Base-by-base conservation (phyloP, 768 basidiomycete species). In the Boletellus ananas region DNA sequence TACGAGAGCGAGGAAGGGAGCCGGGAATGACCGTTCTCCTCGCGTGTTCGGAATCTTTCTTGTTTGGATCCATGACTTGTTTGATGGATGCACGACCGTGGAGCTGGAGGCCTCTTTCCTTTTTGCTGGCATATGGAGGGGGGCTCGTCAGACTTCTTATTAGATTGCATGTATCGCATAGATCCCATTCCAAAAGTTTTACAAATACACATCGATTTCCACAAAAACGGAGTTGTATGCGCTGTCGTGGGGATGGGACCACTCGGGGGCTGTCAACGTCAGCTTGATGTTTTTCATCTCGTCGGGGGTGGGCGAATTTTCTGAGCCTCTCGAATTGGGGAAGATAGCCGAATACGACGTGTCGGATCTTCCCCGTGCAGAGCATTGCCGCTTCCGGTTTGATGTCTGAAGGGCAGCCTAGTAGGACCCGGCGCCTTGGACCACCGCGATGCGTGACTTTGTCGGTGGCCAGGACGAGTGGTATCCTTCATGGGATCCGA, bases 1-100 rank as follows among this genome's bases (percentile, higher is more conserved):
- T 90, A 90, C 59, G 87, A 90, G 69, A 88, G 87, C 60, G 87
- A 88, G 61, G 84, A 83, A 45, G 74, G 72, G 27, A 62, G 63
- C 33, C 62, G 42, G n/a, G 59, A 64, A 43, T 69, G 60, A 60
- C 43, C 27, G n/a, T 34, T 39, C 13, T 18, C 12, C 7, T 3
- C 13, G 7, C 31, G 13, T n/a, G 16, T 2, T 4, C 35, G 25
- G 40, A 23, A 27, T 25, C 29, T 29, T 29, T 29, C 29, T 39
- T 46, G 43, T 36, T 35, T 17, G 8, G 18, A 21, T 14, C 6
- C 31, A 44, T 31, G 33, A 46, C 6, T 2, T 29, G 29, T 29
- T 29, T 10, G 16, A 36, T 14, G 14, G 25, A 43, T 17, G 29
- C 29, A 20, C 17, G n/a, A 41, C 9, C 23, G 35, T 11, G 29